A percentile compares a stretch with the other conserved stretches of the same genome.
These are phyloP conservation scores for Pouteria glomerata DNA, from an alignment of 148 eudicot species.

Conservation along the genomic window DNA sequence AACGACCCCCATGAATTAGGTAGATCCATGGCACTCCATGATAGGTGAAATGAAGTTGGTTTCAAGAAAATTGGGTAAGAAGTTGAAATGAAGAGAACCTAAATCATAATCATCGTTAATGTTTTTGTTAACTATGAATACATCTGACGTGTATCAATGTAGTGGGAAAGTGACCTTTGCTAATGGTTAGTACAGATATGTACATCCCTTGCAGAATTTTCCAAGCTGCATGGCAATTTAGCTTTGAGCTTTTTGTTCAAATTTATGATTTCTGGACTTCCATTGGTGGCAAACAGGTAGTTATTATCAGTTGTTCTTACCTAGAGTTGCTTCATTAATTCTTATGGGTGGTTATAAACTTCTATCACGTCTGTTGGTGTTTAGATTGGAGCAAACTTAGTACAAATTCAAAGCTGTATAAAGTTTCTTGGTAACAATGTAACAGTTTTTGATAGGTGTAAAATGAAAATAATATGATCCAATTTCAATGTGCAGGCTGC, in stretches of 20 bases:
- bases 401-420: neutral
- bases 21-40: neutral
- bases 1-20: neutral
- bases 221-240: neutral
- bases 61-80: neutral
- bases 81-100: conserved; percentile 5
- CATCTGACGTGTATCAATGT: neutral
- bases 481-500: conserved; percentile 33
- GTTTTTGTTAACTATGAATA: neutral
- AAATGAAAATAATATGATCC: neutral
- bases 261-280: neutral
- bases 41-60: neutral
- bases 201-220: neutral
- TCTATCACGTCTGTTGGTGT: neutral
- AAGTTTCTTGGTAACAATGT: neutral
- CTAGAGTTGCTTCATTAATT: no score
- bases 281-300: neutral
- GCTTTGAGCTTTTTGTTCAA: conserved; percentile 4
- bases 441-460: neutral
- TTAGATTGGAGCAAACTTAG: neutral
- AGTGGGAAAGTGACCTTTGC: neutral
- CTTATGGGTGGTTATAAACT: no score
- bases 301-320: no score
- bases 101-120: neutral
- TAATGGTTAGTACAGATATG: neutral